A percentile compares a stretch with the other conserved stretches of the same genome.
phyloP scores from a whole-genome alignment of 2,329 filamentous ascomycete genomes.

The Nigrograna mackinnonii region DNA sequence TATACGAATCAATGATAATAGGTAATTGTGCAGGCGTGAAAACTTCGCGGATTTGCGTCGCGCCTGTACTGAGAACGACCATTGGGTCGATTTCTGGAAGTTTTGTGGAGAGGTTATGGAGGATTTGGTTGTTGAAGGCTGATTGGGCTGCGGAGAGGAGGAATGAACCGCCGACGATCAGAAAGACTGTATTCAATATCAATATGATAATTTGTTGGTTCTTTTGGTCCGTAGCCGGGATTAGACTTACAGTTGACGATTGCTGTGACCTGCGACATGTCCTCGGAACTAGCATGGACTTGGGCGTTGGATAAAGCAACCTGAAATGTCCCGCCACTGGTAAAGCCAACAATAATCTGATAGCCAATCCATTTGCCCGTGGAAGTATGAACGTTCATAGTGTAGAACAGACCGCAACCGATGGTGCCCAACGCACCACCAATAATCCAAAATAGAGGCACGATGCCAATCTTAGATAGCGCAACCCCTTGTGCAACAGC shows the following conservation, averaged over 20 bases:
- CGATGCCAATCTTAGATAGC: neutral
- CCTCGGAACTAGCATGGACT: conserved; percentile 1
- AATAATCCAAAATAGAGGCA: neutral
- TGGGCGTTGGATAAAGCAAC: conserved; percentile 25
- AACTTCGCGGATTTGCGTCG: neutral
- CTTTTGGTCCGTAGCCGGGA: neutral
- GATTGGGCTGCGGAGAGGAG: conserved; percentile 1
- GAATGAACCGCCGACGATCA: neutral
- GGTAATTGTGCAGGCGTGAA: neutral
- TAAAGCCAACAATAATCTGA: conserved; percentile 25
- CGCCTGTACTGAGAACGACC: neutral
- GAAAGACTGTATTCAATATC: neutral
- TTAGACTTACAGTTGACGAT: conserved; percentile 7
- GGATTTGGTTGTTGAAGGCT: conserved; percentile 1
- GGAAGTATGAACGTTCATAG: conserved; percentile 36
- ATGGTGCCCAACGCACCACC: conserved; percentile 27
- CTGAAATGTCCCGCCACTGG: conserved; percentile 22
- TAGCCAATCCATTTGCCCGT: conserved; percentile 37
- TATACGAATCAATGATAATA: neutral
- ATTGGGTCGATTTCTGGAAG: neutral
- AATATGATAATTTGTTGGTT: neutral
- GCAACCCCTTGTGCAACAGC: neutral
- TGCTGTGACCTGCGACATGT: neutral
- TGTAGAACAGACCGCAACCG: conserved; percentile 46
- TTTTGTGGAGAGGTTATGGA: neutral